Evolutionary conservation across 169 alveolate genomes (phyloP).

Genomic region (Plasmodium inui): DNA sequence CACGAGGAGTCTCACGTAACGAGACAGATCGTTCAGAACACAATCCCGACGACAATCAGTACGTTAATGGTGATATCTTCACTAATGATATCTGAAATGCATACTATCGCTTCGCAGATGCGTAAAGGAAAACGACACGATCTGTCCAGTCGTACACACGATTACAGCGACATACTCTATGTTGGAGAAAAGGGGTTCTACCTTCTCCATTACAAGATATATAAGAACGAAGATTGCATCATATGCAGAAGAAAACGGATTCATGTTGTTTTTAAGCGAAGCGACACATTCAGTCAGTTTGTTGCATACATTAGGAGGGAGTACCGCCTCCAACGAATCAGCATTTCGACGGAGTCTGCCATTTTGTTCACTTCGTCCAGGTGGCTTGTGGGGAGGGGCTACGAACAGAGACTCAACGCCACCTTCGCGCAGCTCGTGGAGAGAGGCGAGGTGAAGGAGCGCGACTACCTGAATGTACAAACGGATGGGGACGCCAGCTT

Average conservation of each 20-base stretch:
- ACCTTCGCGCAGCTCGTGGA: slow-evolving; percentile 36
- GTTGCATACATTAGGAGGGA: neutral
- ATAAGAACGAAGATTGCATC: slow-evolving; percentile 15
- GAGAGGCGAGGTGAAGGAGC: slow-evolving; percentile 7
- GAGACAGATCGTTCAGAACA: slow-evolving; percentile 23
- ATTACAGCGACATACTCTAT: slow-evolving; percentile 44
- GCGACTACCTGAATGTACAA: slow-evolving; percentile 20
- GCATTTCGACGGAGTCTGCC: slow-evolving; percentile 23
- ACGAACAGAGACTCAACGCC: neutral
- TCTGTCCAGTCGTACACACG: neutral
- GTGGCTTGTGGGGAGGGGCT: neutral
- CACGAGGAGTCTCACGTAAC: slow-evolving; percentile 21
- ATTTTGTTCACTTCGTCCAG: slow-evolving; percentile 7
- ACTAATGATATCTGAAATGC: neutral
- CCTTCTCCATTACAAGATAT: slow-evolving; percentile 24
- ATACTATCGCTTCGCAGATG: neutral
- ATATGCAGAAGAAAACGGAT: slow-evolving; percentile 31
- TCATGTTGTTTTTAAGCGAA: neutral
- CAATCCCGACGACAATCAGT: slow-evolving; percentile 41
- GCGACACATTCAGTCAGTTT: slow-evolving; percentile 1
- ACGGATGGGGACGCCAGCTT: neutral
- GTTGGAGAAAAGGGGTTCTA: slow-evolving; percentile 54
- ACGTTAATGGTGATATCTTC: slow-evolving; percentile 46
- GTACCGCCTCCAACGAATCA: slow-evolving; percentile 2
- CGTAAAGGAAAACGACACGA: neutral